A percentile compares a stretch with the other conserved stretches of the same genome.
Evolutionary conservation across 371 early-diverging fungal species (phyloP).

Genomic region (Gilbertella persicaria): DNA sequence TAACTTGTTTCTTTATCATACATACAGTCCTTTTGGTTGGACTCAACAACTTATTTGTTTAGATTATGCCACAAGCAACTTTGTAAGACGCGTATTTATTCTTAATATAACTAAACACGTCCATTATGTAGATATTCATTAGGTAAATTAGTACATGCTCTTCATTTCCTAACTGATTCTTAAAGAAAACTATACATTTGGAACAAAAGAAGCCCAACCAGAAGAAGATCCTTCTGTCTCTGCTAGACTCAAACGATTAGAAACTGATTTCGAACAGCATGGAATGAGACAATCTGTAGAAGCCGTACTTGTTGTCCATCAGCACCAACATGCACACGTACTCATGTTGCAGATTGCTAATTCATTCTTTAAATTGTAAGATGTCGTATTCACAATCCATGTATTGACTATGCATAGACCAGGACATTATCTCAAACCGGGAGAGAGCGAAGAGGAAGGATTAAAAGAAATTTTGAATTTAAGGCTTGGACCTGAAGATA

Average conservation of each 20-base stretch:
- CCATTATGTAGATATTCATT: conserved; percentile 2
- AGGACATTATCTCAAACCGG: conserved; percentile 72
- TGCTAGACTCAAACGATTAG: conserved; percentile 64
- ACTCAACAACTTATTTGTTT: no score
- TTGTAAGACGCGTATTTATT: neutral
- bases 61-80: conserved; percentile 7
- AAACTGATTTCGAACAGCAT: conserved; percentile 63
- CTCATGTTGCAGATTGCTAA: conserved; percentile 78
- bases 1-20: no score
- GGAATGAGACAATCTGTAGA: conserved; percentile 78
- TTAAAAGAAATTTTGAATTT: conserved; percentile 61
- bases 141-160: neutral
- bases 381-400: neutral
- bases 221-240: conserved; percentile 76
- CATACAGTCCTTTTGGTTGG: no score
- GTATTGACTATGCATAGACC: conserved; percentile 48
- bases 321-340: conserved; percentile 83
- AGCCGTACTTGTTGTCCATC: conserved; percentile 78
- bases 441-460: conserved; percentile 73
- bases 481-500: conserved; percentile 48
- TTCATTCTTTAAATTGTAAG: conserved; percentile 73
- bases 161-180: neutral
- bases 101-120: neutral
- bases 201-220: conserved; percentile 73
- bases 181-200: conserved; percentile 68